A percentile compares a stretch with the other conserved stretches of the same genome.
Conservation (phyloP, 2,329 filamentous ascomycete species). For the Calonectria montana region DNA sequence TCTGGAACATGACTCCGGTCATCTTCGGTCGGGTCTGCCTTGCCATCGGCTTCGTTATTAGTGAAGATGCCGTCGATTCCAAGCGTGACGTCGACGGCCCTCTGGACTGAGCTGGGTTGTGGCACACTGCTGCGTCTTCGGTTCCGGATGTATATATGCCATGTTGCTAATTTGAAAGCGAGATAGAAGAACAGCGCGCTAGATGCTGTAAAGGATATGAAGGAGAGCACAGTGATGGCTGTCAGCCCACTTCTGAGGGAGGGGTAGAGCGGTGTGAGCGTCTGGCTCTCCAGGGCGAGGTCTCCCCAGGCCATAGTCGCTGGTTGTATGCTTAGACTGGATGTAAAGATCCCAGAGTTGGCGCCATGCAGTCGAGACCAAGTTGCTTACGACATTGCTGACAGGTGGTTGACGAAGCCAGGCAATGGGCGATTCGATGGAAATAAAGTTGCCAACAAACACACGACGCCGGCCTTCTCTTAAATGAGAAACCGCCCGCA, state of each 20-base stretch:
- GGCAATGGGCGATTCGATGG: background rate
- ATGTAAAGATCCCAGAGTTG: background rate
- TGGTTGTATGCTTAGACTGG: background rate
- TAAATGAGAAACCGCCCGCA: background rate
- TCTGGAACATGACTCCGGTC: conserved; percentile 27
- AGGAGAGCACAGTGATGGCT: conserved; percentile 47
- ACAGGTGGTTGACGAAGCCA: background rate
- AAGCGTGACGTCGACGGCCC: conserved; percentile 47
- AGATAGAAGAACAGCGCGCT: conserved; percentile 46
- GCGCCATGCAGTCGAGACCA: background rate
- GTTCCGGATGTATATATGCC: conserved; percentile 40
- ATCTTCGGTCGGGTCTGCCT: background rate
- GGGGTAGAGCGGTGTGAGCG: conserved; percentile 37
- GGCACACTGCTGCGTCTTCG: conserved; percentile 17
- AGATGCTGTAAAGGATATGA: conserved; percentile 46
- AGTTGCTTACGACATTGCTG: background rate
- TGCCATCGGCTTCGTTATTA: conserved; percentile 10
- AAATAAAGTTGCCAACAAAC: background rate
- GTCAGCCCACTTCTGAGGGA: conserved; percentile 42
- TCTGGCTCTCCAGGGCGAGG: conserved; percentile 34
- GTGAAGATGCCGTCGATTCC: conserved; percentile 51
- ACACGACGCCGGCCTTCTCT: background rate
- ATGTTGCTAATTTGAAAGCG: conserved; percentile 45
- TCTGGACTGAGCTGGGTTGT: conserved; percentile 32
- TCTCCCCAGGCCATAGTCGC: conserved; percentile 41